A percentile compares a stretch with the other conserved stretches of the same genome.
Conservation (phyloP, 169 alveolate species). For the Plasmodium coatneyi region DNA sequence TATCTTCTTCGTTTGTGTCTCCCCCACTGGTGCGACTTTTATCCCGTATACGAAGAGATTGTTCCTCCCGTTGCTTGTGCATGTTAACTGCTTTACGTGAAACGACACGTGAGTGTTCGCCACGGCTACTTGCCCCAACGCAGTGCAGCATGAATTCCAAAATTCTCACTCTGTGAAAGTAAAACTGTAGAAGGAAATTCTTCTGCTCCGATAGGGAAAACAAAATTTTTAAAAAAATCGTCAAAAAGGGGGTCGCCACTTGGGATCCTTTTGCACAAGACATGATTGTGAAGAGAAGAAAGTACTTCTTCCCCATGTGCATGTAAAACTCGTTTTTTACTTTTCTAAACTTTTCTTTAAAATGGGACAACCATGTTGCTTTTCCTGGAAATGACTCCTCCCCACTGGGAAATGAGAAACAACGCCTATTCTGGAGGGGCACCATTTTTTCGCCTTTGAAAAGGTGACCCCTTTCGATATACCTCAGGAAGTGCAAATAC, state of each 20-base stretch:
- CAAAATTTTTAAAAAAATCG: conserved; percentile 30
- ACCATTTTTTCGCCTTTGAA: neutral
- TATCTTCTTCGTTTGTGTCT: neutral
- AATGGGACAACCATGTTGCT: neutral
- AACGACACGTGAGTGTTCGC: neutral
- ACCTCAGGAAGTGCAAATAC: neutral
- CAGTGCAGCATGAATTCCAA: conserved; percentile 22
- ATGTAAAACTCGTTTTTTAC: conserved; percentile 18
- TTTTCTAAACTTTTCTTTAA: neutral
- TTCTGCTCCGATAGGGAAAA: conserved; percentile 29
- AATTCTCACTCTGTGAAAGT: conserved; percentile 43
- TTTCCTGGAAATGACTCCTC: neutral
- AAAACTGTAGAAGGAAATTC: conserved; percentile 17
- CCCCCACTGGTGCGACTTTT: neutral
- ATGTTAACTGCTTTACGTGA: neutral
- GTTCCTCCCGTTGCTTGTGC: neutral
- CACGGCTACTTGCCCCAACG: neutral
- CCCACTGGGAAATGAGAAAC: neutral
- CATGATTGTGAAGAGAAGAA: conserved; percentile 1
- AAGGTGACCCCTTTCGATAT: neutral
- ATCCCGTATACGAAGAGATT: neutral
- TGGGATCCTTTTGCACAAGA: neutral
- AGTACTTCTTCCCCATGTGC: conserved; percentile 21
- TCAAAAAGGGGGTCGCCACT: neutral
- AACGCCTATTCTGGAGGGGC: neutral